Base-by-base conservation (phyloP, 352 stramenopile species). In the Saprolegnia parasitica region DNA sequence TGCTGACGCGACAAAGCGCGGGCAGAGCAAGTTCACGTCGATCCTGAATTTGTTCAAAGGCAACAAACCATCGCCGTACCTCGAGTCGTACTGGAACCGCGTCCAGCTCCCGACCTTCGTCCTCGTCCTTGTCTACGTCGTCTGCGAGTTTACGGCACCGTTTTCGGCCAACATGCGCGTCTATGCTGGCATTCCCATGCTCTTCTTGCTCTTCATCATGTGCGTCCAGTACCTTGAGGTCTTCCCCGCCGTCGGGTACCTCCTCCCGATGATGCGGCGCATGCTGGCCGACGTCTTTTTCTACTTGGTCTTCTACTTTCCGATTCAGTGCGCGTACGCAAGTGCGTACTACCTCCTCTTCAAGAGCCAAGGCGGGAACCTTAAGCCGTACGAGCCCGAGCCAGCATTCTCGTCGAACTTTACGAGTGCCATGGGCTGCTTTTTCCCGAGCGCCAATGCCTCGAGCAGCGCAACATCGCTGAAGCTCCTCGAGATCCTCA, bases 311-410 rank as follows among this genome's bases (percentile, higher is more conserved):
- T 45, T 62, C 15, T 39, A 45, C 5, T n/a, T 9, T 24, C 21
- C 55, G 10, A 20, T 62, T 24, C 55, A 45, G 11, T 62, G 55
- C 13, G 55, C 21, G 9, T 62, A 40, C 32, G 9, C 55, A 9
- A 20, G 26, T 20, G 24, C 55, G 18, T 62, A 40, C 55, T 62
- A 62, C 35, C 11, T 62, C 35, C 55, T 62, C 29, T 49, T 49
- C 42, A 15, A 49, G 42, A n/a, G 13, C 18, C 42, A n/a, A 4
- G 42, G 42, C 11, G 42, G 10, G 16, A 45, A 62, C 16, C 8
- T 56, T 4, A 11, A 13, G 49, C 49, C 49, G 16, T 35, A 35
- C 29, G 29, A 35, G 29, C 29, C 29, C 29, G 29, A 35, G 29
- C 29, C 29, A 35, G 29, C 29, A 5, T 35, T 35, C 29, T 2